These are phyloP conservation scores for Talaromyces ruber DNA, from an alignment of 495 filamentous ascomycete genomes.

Conservation along the genomic window DNA sequence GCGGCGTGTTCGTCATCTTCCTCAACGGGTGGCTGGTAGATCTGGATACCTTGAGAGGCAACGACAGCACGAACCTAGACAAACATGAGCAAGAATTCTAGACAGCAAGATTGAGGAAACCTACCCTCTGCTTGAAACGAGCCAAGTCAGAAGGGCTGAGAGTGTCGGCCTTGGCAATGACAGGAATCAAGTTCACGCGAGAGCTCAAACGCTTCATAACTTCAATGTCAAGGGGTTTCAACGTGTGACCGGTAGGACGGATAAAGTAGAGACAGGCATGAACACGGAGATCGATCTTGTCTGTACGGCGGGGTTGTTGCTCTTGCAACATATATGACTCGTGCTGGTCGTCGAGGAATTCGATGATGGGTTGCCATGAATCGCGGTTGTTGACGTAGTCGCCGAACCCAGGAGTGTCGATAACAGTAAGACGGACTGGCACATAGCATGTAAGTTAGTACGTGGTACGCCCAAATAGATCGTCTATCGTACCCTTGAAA, in stretches of 20 bases:
- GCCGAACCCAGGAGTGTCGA: constrained; percentile 97
- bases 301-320: constrained; percentile 92
- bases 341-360: constrained; percentile 99
- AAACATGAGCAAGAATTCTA: constrained; percentile 13
- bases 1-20: constrained; percentile 96
- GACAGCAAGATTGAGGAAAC: constrained; percentile 10
- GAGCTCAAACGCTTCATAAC: constrained; percentile 99
- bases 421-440: constrained; percentile 91
- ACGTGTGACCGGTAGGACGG: constrained; percentile 91
- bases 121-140: constrained; percentile 88
- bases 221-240: constrained; percentile 98
- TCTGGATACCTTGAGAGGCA: constrained; percentile 98
- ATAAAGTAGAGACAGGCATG: constrained; percentile 99
- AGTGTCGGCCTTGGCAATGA: constrained; percentile 97
- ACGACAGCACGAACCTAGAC: constrained; percentile 83
- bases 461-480: background rate
- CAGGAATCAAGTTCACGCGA: constrained; percentile 94
- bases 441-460: constrained; percentile 9
- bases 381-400: constrained; percentile 99
- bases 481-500: constrained; percentile 75
- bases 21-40: constrained; percentile 94
- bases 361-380: constrained; percentile 99
- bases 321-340: constrained; percentile 99
- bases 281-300: constrained; percentile 99
- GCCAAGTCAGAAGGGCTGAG: constrained; percentile 85